Conservation (phyloP, 345 rosid species). For the Mercurialis annua region DNA sequence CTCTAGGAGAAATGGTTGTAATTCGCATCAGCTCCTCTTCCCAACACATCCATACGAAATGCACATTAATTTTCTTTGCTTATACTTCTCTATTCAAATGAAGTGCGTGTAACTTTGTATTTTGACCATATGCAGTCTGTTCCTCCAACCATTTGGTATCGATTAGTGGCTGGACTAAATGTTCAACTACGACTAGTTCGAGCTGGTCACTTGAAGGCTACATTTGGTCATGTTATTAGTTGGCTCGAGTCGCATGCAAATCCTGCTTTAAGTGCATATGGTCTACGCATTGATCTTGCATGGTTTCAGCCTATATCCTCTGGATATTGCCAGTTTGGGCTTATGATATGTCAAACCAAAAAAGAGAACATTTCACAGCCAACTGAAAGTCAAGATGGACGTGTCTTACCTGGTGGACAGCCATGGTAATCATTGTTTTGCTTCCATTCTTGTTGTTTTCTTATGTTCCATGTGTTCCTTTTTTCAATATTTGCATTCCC, state of each 20-base stretch:
- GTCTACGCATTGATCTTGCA: conserved; percentile 64
- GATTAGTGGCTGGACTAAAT: conserved; percentile 87
- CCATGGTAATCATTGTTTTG: conserved; percentile 40
- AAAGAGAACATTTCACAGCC: conserved; percentile 29
- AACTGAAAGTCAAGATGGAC: conserved; percentile 31
- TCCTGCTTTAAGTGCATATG: conserved; percentile 61
- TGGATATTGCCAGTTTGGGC: conserved; percentile 79
- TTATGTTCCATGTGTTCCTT: conserved; percentile 5
- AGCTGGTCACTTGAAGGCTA: conserved; percentile 57
- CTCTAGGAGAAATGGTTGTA: conserved; percentile 1
- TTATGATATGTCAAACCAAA: conserved; percentile 43
- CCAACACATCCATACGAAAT: background rate
- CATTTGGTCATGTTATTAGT: conserved; percentile 59
- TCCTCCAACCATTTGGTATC: conserved; percentile 90
- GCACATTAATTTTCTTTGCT: background rate
- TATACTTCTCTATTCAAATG: background rate
- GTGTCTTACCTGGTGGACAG: conserved; percentile 31
- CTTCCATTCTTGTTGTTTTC: background rate
- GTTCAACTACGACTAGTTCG: conserved; percentile 83
- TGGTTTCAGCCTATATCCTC: conserved; percentile 80
- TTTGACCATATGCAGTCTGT: conserved; percentile 47
- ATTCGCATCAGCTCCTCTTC: background rate
- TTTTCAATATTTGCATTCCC: background rate
- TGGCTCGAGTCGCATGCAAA: conserved; percentile 98
- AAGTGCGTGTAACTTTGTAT: conserved; percentile 10